These are phyloP conservation scores for Nasturtium officinale DNA, from an alignment of 345 rosid species.

Conservation along the genomic window DNA sequence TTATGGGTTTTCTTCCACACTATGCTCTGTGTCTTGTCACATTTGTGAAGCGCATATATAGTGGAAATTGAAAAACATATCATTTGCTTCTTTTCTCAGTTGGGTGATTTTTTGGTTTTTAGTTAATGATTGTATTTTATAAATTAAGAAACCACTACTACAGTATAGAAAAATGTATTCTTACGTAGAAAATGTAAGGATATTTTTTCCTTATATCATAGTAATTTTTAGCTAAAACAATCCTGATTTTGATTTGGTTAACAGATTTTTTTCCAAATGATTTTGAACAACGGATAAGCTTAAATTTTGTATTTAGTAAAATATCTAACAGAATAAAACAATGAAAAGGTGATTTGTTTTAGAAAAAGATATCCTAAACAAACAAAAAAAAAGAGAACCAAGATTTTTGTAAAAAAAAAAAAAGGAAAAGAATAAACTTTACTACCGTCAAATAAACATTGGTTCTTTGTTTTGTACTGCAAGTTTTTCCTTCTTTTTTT, in stretches of 20 bases:
- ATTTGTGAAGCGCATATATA: conserved; percentile 34
- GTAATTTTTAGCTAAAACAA: background rate
- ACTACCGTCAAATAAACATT: background rate
- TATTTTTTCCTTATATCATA: background rate
- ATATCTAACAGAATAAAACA: conserved; percentile 5
- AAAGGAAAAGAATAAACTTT: conserved; percentile 1
- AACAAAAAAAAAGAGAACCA: too few species aligned
- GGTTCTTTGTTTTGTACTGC: conserved; percentile 22
- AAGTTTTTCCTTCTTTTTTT: background rate
- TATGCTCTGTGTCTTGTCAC: conserved; percentile 14
- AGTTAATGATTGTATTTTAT: background rate
- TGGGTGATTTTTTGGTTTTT: background rate
- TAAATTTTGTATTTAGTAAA: conserved; percentile 11
- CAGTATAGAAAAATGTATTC: background rate
- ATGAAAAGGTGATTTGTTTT: background rate
- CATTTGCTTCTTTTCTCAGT: conserved; percentile 10
- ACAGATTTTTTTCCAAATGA: conserved; percentile 6
- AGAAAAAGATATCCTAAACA: too few species aligned
- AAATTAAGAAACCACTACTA: background rate
- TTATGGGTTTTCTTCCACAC: conserved; percentile 1
- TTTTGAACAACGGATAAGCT: background rate
- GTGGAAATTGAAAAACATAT: conserved; percentile 3
- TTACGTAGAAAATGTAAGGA: background rate
- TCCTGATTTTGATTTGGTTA: background rate
- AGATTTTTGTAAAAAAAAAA: background rate